phyloP scores from a whole-genome alignment of 1,284 basidiomycete species.

The Laetiporus sulphureus region DNA sequence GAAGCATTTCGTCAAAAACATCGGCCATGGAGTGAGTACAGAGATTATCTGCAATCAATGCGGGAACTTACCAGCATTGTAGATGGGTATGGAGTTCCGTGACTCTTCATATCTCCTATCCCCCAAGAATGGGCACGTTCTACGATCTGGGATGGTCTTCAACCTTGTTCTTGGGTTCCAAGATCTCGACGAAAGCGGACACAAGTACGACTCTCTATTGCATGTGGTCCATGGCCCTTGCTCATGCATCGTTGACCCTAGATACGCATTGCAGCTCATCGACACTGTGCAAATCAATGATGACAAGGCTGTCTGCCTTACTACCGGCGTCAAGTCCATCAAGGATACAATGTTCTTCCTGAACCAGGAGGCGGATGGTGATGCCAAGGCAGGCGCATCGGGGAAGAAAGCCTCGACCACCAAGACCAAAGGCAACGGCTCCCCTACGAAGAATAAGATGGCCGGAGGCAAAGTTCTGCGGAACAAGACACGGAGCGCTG shows the following conservation, averaged over 20 bases:
- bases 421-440: conserved; percentile 48
- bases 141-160: conserved; percentile 83
- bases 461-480: conserved; percentile 79
- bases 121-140: conserved; percentile 67
- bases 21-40: conserved; percentile 75
- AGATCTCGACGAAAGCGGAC: conserved; percentile 74
- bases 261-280: conserved; percentile 85
- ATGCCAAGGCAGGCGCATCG: conserved; percentile 44
- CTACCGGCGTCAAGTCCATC: conserved; percentile 76
- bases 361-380: conserved; percentile 47
- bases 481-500: conserved; percentile 77
- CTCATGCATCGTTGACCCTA: conserved; percentile 27
- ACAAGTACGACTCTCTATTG: conserved; percentile 47
- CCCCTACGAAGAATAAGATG: conserved; percentile 64
- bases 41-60: neutral
- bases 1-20: conserved; percentile 81
- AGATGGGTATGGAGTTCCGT: conserved; percentile 94
- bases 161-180: conserved; percentile 83
- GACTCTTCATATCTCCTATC: conserved; percentile 84
- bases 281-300: conserved; percentile 84
- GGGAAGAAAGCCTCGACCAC: conserved; percentile 50
- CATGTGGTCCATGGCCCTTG: neutral
- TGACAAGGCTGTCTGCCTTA: conserved; percentile 68
- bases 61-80: neutral
- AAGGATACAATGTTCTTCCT: conserved; percentile 90